Conservation (phyloP, 2,329 filamentous ascomycete species). For the Pyricularia pennisetigena region DNA sequence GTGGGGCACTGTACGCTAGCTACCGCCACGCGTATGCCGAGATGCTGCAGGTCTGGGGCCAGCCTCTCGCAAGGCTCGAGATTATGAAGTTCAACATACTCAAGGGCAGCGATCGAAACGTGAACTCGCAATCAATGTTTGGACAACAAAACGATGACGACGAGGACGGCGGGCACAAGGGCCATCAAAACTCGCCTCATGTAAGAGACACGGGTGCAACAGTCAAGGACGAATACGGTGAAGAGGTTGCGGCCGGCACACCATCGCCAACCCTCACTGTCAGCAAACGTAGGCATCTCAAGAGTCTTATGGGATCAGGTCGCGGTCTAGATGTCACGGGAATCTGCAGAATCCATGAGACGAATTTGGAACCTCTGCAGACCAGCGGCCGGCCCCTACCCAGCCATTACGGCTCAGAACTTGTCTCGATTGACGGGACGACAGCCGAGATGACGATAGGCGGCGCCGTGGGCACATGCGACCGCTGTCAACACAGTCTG, state of each 20-base stretch:
- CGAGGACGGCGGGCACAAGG: not conserved
- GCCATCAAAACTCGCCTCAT: not conserved
- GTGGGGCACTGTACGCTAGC: slow-evolving; percentile 39
- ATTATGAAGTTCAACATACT: slow-evolving; percentile 61
- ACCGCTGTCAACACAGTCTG: slow-evolving; percentile 36
- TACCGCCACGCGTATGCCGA: slow-evolving; percentile 61
- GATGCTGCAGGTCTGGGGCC: slow-evolving; percentile 56
- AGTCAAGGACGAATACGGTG: not conserved
- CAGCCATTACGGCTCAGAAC: slow-evolving; percentile 20
- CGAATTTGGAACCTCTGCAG: slow-evolving; percentile 47
- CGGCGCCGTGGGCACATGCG: slow-evolving; percentile 38
- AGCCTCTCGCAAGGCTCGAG: slow-evolving; percentile 53
- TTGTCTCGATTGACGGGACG: slow-evolving; percentile 25
- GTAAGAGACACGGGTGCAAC: not conserved
- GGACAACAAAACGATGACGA: not conserved
- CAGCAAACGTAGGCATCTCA: slow-evolving; percentile 40
- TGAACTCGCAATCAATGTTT: slow-evolving; percentile 9
- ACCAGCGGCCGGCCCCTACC: slow-evolving; percentile 24
- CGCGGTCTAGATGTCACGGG: slow-evolving; percentile 54
- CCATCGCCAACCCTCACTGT: slow-evolving; percentile 36
- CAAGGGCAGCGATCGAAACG: slow-evolving; percentile 21
- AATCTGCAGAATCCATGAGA: slow-evolving; percentile 52
- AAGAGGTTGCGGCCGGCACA: slow-evolving; percentile 11
- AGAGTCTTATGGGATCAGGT: slow-evolving; percentile 37
- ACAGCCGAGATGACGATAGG: slow-evolving; percentile 30